Evolutionary conservation across 129 eudicot species (phyloP), one percentile per base, ranked within the genome.

Genomic region (Heracleum sosnowskyi): DNA sequence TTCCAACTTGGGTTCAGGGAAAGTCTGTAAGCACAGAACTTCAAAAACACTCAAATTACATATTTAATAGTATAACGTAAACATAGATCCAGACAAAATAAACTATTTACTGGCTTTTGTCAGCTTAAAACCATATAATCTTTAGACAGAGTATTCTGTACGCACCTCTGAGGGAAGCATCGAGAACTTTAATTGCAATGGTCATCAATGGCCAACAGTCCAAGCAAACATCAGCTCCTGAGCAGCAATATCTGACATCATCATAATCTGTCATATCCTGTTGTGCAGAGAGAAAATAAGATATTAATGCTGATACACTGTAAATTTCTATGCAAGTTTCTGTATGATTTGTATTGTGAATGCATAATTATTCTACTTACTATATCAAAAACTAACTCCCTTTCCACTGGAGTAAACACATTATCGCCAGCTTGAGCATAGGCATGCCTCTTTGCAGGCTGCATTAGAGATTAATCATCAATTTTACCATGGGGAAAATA

Each of bases 171-270:
- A 96, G 97, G 62, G 99, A 86, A 63, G 86, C 78, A 86, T 96
- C 97, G 69, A 96, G 85, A 44, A 96, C 93, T 90, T 89, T 96
- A 76, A 96, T 87, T 35, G 97, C 99, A 86, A 90, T 87, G 40
- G 97, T 96, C 99, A 96, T 92, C 84, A 96, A 68, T 29, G 97
- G 99, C 99, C 97, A 96, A 84, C 97, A 96, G 22, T 90, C 87
- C 69, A 90, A 86, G 84, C 99, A 96, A 79, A 92, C 97, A 82
- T 90, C 95, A 82, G 96, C 97, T 69, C 97, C 97, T 24, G 95
- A 86, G 79, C 99, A 96, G 85, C 99, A 96, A 82, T 88, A 89
- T 83, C 99, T 92, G 34, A 89, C 97, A 87, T 96, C 97, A 80
- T 96, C 95, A 78, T 96, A 95, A 74, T 96, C 99, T 74, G 97